Evolutionary conservation across 2,329 filamentous ascomycete genomes (phyloP).

Genomic region (Myriosclerotinia duriaeana): DNA sequence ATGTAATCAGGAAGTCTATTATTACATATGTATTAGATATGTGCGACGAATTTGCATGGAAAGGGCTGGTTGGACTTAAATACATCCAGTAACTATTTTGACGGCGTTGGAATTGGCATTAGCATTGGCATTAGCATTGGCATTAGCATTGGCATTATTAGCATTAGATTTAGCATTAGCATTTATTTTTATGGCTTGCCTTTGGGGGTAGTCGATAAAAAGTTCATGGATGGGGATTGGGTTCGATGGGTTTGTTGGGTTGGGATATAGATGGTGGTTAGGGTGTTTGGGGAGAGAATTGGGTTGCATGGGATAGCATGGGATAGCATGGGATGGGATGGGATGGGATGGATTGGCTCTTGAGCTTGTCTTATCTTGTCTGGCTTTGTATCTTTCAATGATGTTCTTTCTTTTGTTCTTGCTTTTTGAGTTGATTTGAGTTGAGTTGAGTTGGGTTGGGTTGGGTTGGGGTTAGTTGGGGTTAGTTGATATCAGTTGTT

Average conservation of each 20-base stretch:
- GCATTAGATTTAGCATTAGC: not conserved
- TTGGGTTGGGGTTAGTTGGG: too few relatives aligned
- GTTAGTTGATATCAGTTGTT: too few relatives aligned
- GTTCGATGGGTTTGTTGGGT: not conserved
- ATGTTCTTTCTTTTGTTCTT: not conserved
- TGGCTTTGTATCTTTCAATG: not conserved
- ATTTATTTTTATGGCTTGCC: not conserved
- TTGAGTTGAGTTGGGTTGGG: too few relatives aligned
- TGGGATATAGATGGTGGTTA: not conserved
- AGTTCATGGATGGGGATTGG: not conserved
- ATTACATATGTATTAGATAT: conserved; percentile 1
- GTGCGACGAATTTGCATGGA: conserved; percentile 10
- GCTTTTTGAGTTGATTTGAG: not conserved
- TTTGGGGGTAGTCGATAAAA: not conserved
- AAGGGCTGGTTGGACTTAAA: not conserved
- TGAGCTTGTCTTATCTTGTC: not conserved
- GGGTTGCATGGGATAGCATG: not conserved
- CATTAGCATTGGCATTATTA: not conserved
- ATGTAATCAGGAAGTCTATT: not conserved
- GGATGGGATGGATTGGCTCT: not conserved
- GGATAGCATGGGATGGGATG: not conserved
- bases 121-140: not conserved
- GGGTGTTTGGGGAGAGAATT: not conserved
- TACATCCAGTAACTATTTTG: not conserved
- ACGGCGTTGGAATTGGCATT: conserved; percentile 1